These are phyloP conservation scores for Sphagnum fallax DNA, from an alignment of 228 moss, liverwort and hornwort species.

Conservation along the genomic window DNA sequence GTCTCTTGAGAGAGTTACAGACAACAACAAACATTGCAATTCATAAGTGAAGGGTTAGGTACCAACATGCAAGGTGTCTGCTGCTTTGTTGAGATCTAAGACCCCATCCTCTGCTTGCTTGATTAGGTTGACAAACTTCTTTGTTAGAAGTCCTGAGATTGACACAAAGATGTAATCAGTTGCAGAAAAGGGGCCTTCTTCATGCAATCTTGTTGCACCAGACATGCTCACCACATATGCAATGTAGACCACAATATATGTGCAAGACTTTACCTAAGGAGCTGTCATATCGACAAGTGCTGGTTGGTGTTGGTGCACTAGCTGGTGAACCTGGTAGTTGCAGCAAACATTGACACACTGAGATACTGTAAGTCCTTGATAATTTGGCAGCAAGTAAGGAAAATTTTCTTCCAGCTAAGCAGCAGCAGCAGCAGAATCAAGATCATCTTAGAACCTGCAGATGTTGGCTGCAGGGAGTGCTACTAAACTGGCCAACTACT, in stretches of 20 bases:
- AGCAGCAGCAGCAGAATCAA: too few species aligned
- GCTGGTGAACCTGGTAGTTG: conserved; percentile 52
- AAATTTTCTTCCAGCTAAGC: neutral
- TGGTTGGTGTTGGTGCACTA: conserved; percentile 69
- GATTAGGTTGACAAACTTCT: conserved; percentile 87
- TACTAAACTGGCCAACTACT: too few species aligned
- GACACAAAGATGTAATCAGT: neutral
- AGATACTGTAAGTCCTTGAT: neutral
- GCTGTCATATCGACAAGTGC: conserved; percentile 89
- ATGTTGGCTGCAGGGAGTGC: neutral
- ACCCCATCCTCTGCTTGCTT: conserved; percentile 90
- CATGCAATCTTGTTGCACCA: neutral
- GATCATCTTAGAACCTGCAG: neutral
- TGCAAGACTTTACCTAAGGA: conserved; percentile 50
- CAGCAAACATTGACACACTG: neutral
- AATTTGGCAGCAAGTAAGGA: too few species aligned
- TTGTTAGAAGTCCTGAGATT: conserved; percentile 62
- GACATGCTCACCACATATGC: neutral
- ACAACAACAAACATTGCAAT: neutral
- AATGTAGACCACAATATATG: conserved; percentile 1
- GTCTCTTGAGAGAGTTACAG: neutral
- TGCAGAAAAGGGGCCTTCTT: neutral
- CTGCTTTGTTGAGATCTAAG: conserved; percentile 83
- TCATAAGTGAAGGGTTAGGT: neutral
- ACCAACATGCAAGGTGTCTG: conserved; percentile 76